Evolutionary conservation across 2,329 filamentous ascomycete species (phyloP).

Genomic region (Zymoseptoria crescenta): DNA sequence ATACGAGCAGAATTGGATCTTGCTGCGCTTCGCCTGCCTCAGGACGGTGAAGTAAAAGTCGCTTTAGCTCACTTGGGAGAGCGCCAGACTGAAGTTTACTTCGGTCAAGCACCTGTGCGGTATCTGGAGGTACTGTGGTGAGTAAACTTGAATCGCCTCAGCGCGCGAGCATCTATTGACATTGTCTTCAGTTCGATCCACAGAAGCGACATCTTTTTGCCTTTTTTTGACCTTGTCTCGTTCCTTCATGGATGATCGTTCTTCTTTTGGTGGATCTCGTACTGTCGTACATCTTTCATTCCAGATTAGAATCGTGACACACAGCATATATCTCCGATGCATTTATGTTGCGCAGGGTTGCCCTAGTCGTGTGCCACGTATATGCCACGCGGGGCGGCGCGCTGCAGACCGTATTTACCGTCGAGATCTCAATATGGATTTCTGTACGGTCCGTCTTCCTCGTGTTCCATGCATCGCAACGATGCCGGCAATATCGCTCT

Average conservation of each 20-base stretch:
- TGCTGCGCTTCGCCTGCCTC: not conserved
- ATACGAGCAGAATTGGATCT: not conserved
- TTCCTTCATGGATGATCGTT: not conserved
- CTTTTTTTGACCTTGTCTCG: not conserved
- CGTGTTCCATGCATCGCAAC: too few species aligned
- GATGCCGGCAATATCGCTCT: too few species aligned
- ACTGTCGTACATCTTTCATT: not conserved
- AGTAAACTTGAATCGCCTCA: not conserved
- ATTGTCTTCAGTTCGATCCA: conserved; percentile 3
- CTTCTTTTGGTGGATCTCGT: not conserved
- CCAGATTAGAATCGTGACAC: not conserved
- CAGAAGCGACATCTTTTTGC: conserved; percentile 4
- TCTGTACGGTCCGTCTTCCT: too few species aligned
- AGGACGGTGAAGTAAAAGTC: not conserved
- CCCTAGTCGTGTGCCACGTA: too few species aligned
- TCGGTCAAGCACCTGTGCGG: conserved; percentile 10
- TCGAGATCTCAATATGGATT: too few species aligned
- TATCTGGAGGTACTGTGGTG: conserved; percentile 17
- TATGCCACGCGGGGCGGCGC: too few species aligned
- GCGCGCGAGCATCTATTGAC: not conserved
- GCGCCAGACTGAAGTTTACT: conserved; percentile 16
- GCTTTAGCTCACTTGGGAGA: conserved; percentile 18
- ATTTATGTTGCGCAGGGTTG: too few species aligned
- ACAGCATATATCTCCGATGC: too few species aligned
- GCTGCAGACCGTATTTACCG: too few species aligned